These are phyloP conservation scores for Taphrina deformans DNA, from an alignment of 1,139 yeast genomes.

Conservation along the genomic window DNA sequence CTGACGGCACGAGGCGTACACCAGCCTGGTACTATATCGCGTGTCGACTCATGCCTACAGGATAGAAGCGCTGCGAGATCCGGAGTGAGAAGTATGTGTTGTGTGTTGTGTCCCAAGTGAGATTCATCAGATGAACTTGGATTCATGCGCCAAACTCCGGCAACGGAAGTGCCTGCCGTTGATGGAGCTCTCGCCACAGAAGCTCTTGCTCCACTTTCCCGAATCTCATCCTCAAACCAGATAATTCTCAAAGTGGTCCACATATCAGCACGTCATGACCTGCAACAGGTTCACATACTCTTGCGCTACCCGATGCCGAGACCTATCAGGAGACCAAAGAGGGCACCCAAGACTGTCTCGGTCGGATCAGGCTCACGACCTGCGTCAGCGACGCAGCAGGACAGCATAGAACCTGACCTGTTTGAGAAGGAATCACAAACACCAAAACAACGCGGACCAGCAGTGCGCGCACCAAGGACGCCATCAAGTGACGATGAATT, in stretches of 20 bases:
- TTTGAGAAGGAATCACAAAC: not conserved
- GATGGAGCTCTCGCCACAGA: not conserved
- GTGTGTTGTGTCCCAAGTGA: too few relatives aligned
- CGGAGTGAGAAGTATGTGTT: not conserved
- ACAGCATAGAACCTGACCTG: not conserved
- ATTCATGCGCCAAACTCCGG: not conserved
- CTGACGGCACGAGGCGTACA: too few relatives aligned
- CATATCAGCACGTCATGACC: not conserved
- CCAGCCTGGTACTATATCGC: not conserved
- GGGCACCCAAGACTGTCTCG: not conserved
- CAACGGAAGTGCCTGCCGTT: not conserved
- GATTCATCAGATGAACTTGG: not conserved
- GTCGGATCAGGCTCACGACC: not conserved
- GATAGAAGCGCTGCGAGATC: too few relatives aligned
- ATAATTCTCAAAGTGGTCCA: not conserved
- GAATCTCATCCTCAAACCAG: not conserved
- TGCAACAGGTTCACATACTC: not conserved
- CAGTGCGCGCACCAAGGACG: not conserved
- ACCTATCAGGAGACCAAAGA: constrained; percentile 12
- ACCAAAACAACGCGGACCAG: not conserved
- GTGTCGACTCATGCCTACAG: too few relatives aligned
- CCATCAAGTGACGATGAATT: constrained; percentile 13
- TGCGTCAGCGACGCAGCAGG: not conserved
- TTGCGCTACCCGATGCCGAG: not conserved
- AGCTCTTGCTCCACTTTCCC: not conserved